Evolutionary conservation across 2,329 filamentous ascomycete genomes (phyloP).

Genomic region (Bipolaris gigantea): DNA sequence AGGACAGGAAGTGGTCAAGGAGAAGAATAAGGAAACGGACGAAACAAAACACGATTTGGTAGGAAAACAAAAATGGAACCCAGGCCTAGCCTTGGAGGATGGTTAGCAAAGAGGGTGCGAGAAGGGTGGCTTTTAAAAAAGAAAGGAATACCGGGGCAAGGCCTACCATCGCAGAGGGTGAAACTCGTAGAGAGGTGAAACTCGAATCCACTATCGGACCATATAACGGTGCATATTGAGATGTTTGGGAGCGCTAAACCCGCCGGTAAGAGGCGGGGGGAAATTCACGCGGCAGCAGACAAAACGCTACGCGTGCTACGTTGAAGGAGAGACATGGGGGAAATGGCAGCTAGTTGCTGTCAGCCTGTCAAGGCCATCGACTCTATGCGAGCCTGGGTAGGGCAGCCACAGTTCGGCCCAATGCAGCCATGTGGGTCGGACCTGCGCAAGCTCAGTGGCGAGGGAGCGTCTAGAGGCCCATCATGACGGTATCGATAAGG

Average conservation of each 20-base stretch:
- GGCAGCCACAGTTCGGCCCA: slow-evolving; percentile 17
- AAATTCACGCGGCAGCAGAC: slow-evolving; percentile 25
- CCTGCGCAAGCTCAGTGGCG: slow-evolving; percentile 26
- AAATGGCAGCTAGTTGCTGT: slow-evolving; percentile 10
- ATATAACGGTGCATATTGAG: slow-evolving; percentile 22
- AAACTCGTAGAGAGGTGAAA: slow-evolving; percentile 28
- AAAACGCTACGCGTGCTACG: slow-evolving; percentile 22
- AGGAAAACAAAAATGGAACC: slow-evolving; percentile 20
- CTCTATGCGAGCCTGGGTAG: slow-evolving; percentile 11
- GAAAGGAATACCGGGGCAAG: slow-evolving; percentile 22
- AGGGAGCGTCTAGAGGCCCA: slow-evolving; percentile 9
- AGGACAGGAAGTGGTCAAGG: slow-evolving; percentile 15
- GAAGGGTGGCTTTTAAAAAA: slow-evolving; percentile 32
- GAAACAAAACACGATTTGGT: slow-evolving; percentile 26
- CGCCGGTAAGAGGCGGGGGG: slow-evolving; percentile 14
- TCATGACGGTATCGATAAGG: slow-evolving; percentile 22
- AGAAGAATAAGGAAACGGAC: slow-evolving; percentile 26
- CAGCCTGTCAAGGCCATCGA: slow-evolving; percentile 12
- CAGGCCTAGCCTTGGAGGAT: slow-evolving; percentile 38
- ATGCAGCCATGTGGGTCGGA: slow-evolving; percentile 14
- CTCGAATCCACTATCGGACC: slow-evolving; percentile 15
- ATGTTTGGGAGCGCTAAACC: slow-evolving; percentile 23
- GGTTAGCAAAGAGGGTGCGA: slow-evolving; percentile 31
- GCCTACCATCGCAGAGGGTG: slow-evolving; percentile 12
- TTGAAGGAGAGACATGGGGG: slow-evolving; percentile 12